phyloP scores from a whole-genome alignment of 2,329 filamentous ascomycete genomes.

The Colletotrichum sublineola region DNA sequence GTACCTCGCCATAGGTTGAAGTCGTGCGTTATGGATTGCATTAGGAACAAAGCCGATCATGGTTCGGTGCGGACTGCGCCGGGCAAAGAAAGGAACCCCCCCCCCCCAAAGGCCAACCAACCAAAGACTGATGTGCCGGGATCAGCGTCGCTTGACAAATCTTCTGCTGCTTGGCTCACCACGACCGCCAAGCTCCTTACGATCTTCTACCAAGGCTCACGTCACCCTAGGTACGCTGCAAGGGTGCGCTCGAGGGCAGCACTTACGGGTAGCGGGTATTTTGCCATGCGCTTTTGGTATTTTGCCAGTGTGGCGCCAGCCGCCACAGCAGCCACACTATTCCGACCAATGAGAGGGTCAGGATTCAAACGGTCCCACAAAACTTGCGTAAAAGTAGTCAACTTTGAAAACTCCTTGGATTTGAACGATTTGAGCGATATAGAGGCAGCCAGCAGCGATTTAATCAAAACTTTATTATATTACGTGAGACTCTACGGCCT shows the following conservation, averaged over 20 bases:
- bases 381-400: too few species aligned
- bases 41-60: not conserved
- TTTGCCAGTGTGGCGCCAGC: too few species aligned
- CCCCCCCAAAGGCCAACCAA: not conserved
- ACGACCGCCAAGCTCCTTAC: constrained; percentile 36
- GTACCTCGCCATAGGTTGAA: not conserved
- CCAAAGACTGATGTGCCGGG: constrained; percentile 13
- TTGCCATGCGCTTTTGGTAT: too few species aligned
- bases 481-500: too few species aligned
- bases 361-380: too few species aligned
- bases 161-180: constrained; percentile 20
- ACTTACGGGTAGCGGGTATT: too few species aligned
- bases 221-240: constrained; percentile 1
- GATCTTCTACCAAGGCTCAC: constrained; percentile 35
- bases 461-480: too few species aligned
- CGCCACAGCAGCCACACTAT: too few species aligned
- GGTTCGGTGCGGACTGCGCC: not conserved
- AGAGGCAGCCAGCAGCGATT: too few species aligned
- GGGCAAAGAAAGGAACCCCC: not conserved
- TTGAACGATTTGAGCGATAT: too few species aligned
- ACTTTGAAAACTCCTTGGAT: too few species aligned
- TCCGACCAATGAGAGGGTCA: too few species aligned
- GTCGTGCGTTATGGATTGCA: not conserved
- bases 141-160: constrained; percentile 38
- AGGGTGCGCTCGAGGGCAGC: constrained; percentile 7